Conservation (phyloP, 495 filamentous ascomycete species). For the Penicillium lagena region DNA sequence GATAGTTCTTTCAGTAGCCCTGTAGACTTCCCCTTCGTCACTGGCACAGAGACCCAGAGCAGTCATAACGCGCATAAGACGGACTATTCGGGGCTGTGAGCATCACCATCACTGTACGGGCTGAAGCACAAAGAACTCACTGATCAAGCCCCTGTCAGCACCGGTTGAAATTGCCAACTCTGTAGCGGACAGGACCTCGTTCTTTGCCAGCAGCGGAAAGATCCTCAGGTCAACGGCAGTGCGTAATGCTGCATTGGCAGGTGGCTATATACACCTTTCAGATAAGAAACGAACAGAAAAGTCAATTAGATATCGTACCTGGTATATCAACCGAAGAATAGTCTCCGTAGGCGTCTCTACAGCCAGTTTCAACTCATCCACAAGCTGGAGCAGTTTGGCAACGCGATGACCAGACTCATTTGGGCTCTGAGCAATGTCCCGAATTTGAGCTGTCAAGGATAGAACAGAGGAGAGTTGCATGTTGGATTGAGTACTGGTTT, state of each 20-base stretch:
- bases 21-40: slow-evolving; percentile 17
- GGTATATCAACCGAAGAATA: slow-evolving; percentile 29
- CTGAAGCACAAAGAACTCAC: slow-evolving; percentile 8
- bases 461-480: too few relatives aligned
- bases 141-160: slow-evolving; percentile 25
- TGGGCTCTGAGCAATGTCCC: too few relatives aligned
- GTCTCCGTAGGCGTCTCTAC: slow-evolving; percentile 33
- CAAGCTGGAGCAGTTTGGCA: slow-evolving; percentile 16
- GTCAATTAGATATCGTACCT: slow-evolving; percentile 13
- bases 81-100: slow-evolving; percentile 13
- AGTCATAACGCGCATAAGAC: slow-evolving; percentile 32
- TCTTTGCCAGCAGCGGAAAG: slow-evolving; percentile 20
- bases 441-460: too few relatives aligned
- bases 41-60: slow-evolving; percentile 26
- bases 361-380: slow-evolving; percentile 23
- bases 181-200: slow-evolving; percentile 19
- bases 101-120: background rate
- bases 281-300: background rate
- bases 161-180: slow-evolving; percentile 19
- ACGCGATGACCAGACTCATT: too few relatives aligned
- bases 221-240: slow-evolving; percentile 28
- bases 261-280: slow-evolving; percentile 16
- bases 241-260: slow-evolving; percentile 34
- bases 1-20: slow-evolving; percentile 24
- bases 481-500: too few relatives aligned